Evolutionary conservation across 768 basidiomycete genomes (phyloP).

Genomic region (Serendipita indica): DNA sequence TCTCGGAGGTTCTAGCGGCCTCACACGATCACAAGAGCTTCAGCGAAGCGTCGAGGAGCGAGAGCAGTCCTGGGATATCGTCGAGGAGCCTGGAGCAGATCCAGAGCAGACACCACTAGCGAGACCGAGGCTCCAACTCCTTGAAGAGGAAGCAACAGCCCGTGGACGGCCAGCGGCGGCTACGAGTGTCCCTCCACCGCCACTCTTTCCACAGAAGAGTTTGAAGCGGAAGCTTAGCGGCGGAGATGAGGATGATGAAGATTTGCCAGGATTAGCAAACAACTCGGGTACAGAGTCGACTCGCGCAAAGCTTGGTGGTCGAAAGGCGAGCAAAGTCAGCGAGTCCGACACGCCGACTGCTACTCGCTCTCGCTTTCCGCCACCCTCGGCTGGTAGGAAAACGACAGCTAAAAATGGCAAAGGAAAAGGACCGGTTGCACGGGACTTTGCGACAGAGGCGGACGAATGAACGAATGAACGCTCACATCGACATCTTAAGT

Average conservation of each 20-base stretch:
- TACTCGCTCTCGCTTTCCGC: background rate
- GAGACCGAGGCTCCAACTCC: background rate
- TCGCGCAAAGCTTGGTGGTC: background rate
- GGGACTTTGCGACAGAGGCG: background rate
- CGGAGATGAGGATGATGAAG: background rate
- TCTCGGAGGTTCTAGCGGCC: background rate
- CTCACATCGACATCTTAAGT: no score
- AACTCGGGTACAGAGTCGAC: background rate
- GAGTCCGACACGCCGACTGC: background rate
- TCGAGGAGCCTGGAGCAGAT: background rate
- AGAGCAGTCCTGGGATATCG: background rate
- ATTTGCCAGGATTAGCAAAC: background rate
- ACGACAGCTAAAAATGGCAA: background rate
- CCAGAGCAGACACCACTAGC: constrained; percentile 4
- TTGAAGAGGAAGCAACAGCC: background rate
- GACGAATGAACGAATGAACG: no score
- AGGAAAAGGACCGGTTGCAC: background rate
- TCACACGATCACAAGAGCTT: background rate
- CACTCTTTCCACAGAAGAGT: background rate
- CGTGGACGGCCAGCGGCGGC: background rate
- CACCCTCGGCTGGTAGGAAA: background rate
- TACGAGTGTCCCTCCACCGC: background rate
- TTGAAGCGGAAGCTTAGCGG: background rate
- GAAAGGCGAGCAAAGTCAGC: background rate
- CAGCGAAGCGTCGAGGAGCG: background rate